These are phyloP conservation scores for Coniochaeta pulveracea DNA, from an alignment of 2,329 filamentous ascomycete species.

Conservation along the genomic window DNA sequence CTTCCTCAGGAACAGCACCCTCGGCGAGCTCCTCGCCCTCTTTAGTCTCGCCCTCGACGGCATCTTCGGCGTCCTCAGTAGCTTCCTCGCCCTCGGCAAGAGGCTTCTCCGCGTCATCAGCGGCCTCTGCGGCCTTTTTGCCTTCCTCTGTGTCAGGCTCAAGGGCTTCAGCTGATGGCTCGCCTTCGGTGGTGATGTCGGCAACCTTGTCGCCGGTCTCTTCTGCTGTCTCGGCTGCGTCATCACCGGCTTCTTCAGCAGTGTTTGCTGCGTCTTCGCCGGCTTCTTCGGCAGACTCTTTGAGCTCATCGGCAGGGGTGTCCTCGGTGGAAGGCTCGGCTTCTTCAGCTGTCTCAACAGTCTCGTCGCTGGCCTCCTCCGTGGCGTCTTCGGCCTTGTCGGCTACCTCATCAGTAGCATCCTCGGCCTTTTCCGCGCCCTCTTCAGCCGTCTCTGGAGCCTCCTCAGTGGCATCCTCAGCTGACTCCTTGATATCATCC, in stretches of 20 bases:
- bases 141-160: slow-evolving; percentile 1
- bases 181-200: slow-evolving; percentile 23
- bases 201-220: slow-evolving; percentile 20
- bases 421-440: slow-evolving; percentile 5
- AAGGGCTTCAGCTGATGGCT: not conserved
- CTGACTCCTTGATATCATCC: not conserved
- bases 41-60: slow-evolving; percentile 3
- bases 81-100: slow-evolving; percentile 8
- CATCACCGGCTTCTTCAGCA: slow-evolving; percentile 14
- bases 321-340: slow-evolving; percentile 4
- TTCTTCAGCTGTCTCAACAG: not conserved
- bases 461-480: slow-evolving; percentile 5
- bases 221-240: slow-evolving; percentile 4
- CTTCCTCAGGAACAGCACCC: slow-evolving; percentile 1
- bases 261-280: slow-evolving; percentile 11
- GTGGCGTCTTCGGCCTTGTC: slow-evolving; percentile 4
- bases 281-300: slow-evolving; percentile 9
- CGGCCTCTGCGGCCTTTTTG: slow-evolving; percentile 6
- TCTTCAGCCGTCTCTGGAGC: slow-evolving; percentile 4
- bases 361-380: not conserved
- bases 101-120: slow-evolving; percentile 7
- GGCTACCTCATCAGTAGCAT: slow-evolving; percentile 6
- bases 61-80: slow-evolving; percentile 6
- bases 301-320: slow-evolving; percentile 4
- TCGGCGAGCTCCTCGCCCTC: slow-evolving; percentile 10